These are phyloP conservation scores for Ehretia macrophylla DNA, from an alignment of 257 asterid species.

Conservation along the genomic window DNA sequence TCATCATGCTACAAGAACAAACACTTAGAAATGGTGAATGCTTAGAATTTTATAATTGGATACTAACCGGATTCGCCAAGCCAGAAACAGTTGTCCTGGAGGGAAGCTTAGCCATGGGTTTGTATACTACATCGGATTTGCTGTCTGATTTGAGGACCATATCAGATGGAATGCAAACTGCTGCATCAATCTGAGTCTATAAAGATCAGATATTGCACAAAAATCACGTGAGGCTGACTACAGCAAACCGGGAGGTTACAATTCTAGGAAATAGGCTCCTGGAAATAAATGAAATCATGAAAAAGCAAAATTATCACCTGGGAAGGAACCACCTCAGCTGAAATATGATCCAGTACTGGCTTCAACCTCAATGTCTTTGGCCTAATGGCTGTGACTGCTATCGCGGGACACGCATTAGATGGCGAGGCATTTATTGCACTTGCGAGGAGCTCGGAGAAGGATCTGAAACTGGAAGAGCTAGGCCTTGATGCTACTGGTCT, in stretches of 20 bases:
- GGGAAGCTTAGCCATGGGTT: slow-evolving; percentile 69
- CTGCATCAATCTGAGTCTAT: slow-evolving; percentile 40
- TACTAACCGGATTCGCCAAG: slow-evolving; percentile 67
- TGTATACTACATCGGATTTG: slow-evolving; percentile 44
- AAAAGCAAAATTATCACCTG: slow-evolving; percentile 10
- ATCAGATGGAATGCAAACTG: slow-evolving; percentile 28
- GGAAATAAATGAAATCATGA: background rate
- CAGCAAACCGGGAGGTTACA: too few species aligned
- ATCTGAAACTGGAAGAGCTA: slow-evolving; percentile 33
- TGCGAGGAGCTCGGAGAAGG: slow-evolving; percentile 48
- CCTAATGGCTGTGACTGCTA: slow-evolving; percentile 43
- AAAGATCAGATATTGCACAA: slow-evolving; percentile 3
- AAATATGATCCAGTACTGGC: slow-evolving; percentile 23
- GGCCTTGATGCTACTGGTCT: slow-evolving; percentile 91
- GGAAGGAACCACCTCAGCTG: slow-evolving; percentile 14
- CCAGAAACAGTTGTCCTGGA: slow-evolving; percentile 52
- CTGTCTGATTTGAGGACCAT: too few species aligned
- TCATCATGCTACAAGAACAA: too few species aligned
- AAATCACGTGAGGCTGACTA: background rate
- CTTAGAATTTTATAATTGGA: background rate
- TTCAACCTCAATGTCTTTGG: slow-evolving; percentile 65
- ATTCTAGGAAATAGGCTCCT: background rate
- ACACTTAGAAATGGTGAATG: background rate
- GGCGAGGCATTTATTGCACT: slow-evolving; percentile 47
- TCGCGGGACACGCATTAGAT: slow-evolving; percentile 25